Evolutionary conservation across 495 filamentous ascomycete genomes (phyloP), one percentile per base, ranked within the genome.

Genomic region (Hypoxylon crocopeplum): DNA sequence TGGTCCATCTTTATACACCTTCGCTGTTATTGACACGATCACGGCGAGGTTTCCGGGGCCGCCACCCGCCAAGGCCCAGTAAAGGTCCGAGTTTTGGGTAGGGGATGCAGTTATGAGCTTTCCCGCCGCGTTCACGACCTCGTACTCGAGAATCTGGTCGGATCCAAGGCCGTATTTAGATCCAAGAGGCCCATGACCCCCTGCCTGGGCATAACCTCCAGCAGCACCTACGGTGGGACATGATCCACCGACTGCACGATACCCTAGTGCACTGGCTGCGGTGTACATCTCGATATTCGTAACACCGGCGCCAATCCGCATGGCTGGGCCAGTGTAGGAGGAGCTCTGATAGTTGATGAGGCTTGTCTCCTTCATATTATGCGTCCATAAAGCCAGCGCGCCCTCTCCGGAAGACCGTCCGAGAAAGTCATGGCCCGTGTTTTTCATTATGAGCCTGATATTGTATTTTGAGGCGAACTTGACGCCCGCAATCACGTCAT

Each of bases 61-160:
- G 7, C 84, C 84, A 13, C 84, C 84, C 30, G 69, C 73, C 0
- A 87, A 63, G 4, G 85, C 85, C 82, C 81, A 86, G 68, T 76
- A 86, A 0, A 88, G 64, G 54, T 86, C 83, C 0, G 68, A n/a
- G 59, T 84, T 73, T 45, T 79, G 15, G 12, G 70, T 68, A 1
- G 73, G 74, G n/a, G 70, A 70, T 7, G 78, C 78, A 0, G 61
- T 72, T 20, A 86, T 8, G 21, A 72, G 53, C 16, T 63, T 59
- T 0, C 84, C 81, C 2, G 62, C 38, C 0, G 69, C 79, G 8
- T 79, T 80, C 1, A 88, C 74, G 0, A 87, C 81, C 51, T 88
- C 79, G 68, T 67, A 84, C 51, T 80, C 74, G 0, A 89, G 76
- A 0, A 74, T 66, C 19, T 86, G 71, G 59, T 88, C 86, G 0